Evolutionary conservation across 106 monocot genomes (phyloP).

Genomic region (Alisma plantagoaquatica): DNA sequence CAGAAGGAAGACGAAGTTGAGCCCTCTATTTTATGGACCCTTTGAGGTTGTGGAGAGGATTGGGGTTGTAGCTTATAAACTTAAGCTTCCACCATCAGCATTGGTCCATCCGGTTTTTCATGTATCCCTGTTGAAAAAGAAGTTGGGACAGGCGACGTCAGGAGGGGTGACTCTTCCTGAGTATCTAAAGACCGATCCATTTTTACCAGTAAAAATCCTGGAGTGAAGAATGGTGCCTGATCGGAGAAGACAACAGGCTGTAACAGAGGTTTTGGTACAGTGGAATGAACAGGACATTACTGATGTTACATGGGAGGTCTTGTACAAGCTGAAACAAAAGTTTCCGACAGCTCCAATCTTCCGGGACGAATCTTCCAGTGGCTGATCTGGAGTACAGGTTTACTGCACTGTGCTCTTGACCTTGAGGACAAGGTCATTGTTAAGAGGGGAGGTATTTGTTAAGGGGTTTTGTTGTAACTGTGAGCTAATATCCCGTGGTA

Average conservation of each 20-base stretch:
- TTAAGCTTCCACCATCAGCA: not conserved
- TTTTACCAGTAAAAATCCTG: not conserved
- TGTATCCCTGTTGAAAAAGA: not conserved
- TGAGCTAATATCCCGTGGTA: no score
- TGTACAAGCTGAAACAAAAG: no score
- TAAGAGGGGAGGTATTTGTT: not conserved
- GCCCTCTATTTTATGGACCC: not conserved
- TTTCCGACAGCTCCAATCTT: no score
- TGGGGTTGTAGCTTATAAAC: not conserved
- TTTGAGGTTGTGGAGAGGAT: not conserved
- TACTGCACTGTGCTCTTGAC: not conserved
- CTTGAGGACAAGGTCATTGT: slow-evolving; percentile 4
- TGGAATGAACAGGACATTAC: not conserved
- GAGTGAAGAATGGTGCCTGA: not conserved
- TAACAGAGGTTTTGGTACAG: not conserved
- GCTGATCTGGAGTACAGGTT: no score
- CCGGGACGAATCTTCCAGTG: no score
- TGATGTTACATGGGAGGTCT: slow-evolving; percentile 5
- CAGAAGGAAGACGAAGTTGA: not conserved
- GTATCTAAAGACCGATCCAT: no score
- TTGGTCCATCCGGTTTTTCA: not conserved
- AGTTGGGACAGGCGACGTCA: not conserved
- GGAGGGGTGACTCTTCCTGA: not conserved
- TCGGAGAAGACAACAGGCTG: not conserved
- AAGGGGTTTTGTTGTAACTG: no score